Evolutionary conservation across 345 rosid species (phyloP), one percentile per base, ranked within the genome.

Genomic region (Hibiscus trionum): DNA sequence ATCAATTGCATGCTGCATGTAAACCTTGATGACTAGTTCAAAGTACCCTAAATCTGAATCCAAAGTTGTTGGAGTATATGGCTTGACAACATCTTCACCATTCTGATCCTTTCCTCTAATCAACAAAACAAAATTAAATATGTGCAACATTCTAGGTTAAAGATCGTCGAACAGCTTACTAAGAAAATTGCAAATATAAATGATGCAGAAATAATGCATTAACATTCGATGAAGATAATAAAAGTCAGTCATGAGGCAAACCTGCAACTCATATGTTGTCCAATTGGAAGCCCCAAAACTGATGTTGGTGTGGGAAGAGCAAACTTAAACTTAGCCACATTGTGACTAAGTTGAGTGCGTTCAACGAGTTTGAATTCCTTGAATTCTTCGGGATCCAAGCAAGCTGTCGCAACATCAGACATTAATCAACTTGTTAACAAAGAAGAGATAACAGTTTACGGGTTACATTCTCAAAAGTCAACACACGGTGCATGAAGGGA

Each of bases 221-320:
- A 10, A 12, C 61, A 57, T 17, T 4, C 21, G 55, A 29, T 26
- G 61, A 29, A 58, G 39, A 24, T 10, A 1, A 10, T 1, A 15
- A 46, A 8, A 47, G 47, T 5, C 9, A 29, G 67, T 72, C 24
- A 11, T 35, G 50, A 72, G 72, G 17, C 74, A 66, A 75, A 93
- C 98, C 88, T 91, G 97, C 98, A 94, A 80, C 97, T 91, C 72
- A 94, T 85, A 70, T 94, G 98, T 55, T 94, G 98, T 73, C 98
- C 97, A 80, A 94, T 94, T 7, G 98, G 98, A 75, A 94, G 97
- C 74, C 97, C 96, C 86, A 94, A 81, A 21, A 86, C 91, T 33
- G 95, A 86, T 71, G 91, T 86, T 63, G 93, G 81, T 2, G 87
- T 78, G 15, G 96, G 96, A 70, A 94, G 98, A 52, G 77, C 90